Percentiles rank a stretch among this genome's conserved stretches.
These are phyloP conservation scores for Vinca minor DNA, from an alignment of 257 asterid species.

Conservation along the genomic window DNA sequence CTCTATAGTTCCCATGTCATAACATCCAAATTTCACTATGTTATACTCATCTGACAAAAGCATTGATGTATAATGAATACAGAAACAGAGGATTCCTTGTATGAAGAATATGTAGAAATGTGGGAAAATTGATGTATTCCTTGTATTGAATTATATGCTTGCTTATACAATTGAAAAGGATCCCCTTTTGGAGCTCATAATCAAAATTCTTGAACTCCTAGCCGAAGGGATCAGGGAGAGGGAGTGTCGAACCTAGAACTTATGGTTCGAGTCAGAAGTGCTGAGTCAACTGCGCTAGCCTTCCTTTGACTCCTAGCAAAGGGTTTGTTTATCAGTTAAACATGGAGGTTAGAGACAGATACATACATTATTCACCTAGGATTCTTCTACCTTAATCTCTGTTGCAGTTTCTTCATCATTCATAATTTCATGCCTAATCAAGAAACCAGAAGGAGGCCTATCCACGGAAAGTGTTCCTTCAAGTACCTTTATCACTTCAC, in stretches of 20 bases:
- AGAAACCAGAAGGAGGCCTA: constrained; percentile 42
- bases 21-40: too few species aligned
- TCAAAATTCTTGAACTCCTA: constrained; percentile 15
- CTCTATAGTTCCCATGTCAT: too few species aligned
- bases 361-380: constrained; percentile 8
- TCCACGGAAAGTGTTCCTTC: constrained; percentile 66
- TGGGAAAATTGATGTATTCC: constrained; percentile 6
- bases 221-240: too few species aligned
- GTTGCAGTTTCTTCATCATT: constrained; percentile 18
- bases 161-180: background rate
- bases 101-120: background rate
- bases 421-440: constrained; percentile 19
- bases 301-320: too few species aligned
- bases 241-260: too few species aligned
- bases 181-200: constrained; percentile 8
- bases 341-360: constrained; percentile 14
- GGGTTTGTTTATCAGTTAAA: background rate
- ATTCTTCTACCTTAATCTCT: constrained; percentile 39
- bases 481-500: constrained; percentile 61
- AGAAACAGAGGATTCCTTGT: background rate
- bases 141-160: background rate
- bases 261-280: too few species aligned
- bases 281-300: too few species aligned
- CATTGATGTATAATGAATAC: too few species aligned
- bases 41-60: background rate